phyloP scores from a whole-genome alignment of 2,329 filamentous ascomycete species.

The Penicillium sclerotigenum region DNA sequence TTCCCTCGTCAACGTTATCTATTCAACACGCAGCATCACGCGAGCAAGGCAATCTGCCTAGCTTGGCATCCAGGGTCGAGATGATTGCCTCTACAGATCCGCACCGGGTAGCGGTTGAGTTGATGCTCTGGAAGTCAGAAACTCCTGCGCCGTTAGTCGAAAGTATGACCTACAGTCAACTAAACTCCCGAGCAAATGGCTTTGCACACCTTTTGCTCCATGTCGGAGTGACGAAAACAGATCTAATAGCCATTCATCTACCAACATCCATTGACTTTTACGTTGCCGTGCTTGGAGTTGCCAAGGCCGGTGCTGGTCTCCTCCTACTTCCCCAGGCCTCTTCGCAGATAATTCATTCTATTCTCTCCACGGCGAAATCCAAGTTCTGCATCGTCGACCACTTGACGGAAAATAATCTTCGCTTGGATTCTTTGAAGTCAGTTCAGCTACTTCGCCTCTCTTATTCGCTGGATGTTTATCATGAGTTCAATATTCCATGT shows the following conservation, averaged over 20 bases:
- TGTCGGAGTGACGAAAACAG: slow-evolving; percentile 49
- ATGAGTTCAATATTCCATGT: slow-evolving; percentile 10
- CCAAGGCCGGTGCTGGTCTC: slow-evolving; percentile 75
- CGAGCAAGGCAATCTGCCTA: slow-evolving; percentile 36
- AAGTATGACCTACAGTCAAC: slow-evolving; percentile 59
- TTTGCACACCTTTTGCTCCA: slow-evolving; percentile 58
- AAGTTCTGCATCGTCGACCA: slow-evolving; percentile 44
- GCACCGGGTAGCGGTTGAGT: slow-evolving; percentile 60
- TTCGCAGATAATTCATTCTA: slow-evolving; percentile 55
- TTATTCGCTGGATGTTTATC: slow-evolving; percentile 13
- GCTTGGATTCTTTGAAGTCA: slow-evolving; percentile 6
- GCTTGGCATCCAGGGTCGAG: slow-evolving; percentile 57
- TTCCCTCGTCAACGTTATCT: slow-evolving; percentile 45
- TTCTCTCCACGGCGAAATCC: slow-evolving; percentile 60
- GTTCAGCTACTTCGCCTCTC: slow-evolving; percentile 14
- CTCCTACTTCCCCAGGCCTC: slow-evolving; percentile 77
- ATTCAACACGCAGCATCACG: slow-evolving; percentile 46
- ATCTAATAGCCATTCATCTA: slow-evolving; percentile 70
- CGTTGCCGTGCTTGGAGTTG: slow-evolving; percentile 66
- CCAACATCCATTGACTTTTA: slow-evolving; percentile 74
- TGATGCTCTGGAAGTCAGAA: slow-evolving; percentile 52
- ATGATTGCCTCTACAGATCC: slow-evolving; percentile 49
- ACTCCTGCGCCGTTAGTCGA: slow-evolving; percentile 31
- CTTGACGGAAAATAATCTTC: neutral
- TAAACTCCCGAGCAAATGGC: slow-evolving; percentile 64